Evolutionary conservation across 805 yeast genomes (phyloP).

Genomic region (Ogataea trehaloabstinens): DNA sequence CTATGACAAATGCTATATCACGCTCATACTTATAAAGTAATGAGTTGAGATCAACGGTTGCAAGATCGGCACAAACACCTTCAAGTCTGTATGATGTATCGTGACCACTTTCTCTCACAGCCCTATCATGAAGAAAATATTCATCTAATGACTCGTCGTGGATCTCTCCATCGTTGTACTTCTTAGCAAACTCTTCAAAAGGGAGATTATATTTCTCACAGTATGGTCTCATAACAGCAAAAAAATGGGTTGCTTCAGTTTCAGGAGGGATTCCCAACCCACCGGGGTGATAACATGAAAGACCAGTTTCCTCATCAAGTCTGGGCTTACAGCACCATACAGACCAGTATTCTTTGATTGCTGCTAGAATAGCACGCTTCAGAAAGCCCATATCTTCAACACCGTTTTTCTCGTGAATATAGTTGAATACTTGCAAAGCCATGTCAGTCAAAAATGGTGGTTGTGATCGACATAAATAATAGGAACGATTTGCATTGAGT

Average conservation of each 20-base stretch:
- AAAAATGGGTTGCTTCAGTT: conserved; percentile 88
- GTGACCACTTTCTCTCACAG: conserved; percentile 95
- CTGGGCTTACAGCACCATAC: conserved; percentile 83
- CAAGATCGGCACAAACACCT: conserved; percentile 84
- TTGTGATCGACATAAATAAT: conserved; percentile 88
- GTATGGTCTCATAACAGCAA: conserved; percentile 64
- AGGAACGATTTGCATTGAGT: conserved; percentile 89
- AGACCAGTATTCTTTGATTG: conserved; percentile 78
- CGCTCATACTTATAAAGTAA: conserved; percentile 84
- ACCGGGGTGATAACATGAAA: conserved; percentile 86
- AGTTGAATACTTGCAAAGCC: conserved; percentile 67
- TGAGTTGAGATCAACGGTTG: conserved; percentile 86
- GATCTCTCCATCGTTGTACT: conserved; percentile 66
- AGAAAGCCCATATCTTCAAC: conserved; percentile 60
- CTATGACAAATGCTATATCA: conserved; percentile 71
- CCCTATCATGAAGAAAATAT: conserved; percentile 88
- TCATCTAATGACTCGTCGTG: conserved; percentile 82
- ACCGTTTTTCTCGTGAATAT: conserved; percentile 38
- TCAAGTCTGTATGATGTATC: conserved; percentile 91
- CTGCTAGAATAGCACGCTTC: conserved; percentile 64
- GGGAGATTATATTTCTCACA: conserved; percentile 58
- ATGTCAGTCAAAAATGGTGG: conserved; percentile 96
- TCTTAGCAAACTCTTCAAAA: conserved; percentile 60
- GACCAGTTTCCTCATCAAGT: conserved; percentile 66
- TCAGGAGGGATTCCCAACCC: conserved; percentile 97